Evolutionary conservation across 495 filamentous ascomycete species (phyloP).

Genomic region (Penicillium flavigenum): DNA sequence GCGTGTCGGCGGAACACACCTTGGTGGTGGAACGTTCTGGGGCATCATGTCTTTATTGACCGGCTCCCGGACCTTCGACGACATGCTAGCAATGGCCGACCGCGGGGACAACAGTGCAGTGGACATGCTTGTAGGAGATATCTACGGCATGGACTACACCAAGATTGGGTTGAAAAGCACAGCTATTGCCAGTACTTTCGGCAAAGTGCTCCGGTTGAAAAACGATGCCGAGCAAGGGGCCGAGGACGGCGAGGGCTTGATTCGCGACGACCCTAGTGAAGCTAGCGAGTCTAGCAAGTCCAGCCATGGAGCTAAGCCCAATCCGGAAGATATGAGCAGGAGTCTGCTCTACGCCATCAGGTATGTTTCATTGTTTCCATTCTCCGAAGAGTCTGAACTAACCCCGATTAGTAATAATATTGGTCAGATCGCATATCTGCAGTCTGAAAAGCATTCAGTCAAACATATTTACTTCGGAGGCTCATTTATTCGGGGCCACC

Average conservation of each 20-base stretch:
- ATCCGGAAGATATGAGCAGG: constrained; percentile 63
- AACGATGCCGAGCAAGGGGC: constrained; percentile 68
- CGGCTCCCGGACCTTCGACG: constrained; percentile 86
- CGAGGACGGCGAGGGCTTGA: constrained; percentile 69
- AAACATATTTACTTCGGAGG: constrained; percentile 97
- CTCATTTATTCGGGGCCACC: constrained; percentile 92
- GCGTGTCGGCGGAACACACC: constrained; percentile 89
- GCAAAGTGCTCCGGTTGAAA: constrained; percentile 91
- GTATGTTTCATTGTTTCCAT: constrained; percentile 33
- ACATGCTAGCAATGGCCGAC: constrained; percentile 94
- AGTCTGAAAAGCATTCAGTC: constrained; percentile 86
- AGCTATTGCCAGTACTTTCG: constrained; percentile 93
- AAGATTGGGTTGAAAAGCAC: constrained; percentile 93
- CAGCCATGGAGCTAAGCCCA: constrained; percentile 46
- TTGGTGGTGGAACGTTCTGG: constrained; percentile 96
- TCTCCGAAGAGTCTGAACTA: constrained; percentile 13
- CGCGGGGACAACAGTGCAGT: constrained; percentile 87
- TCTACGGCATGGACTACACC: constrained; percentile 92
- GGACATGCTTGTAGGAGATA: constrained; percentile 97
- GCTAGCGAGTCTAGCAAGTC: constrained; percentile 22
- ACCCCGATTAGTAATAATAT: constrained; percentile 80
- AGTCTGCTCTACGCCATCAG: constrained; percentile 81
- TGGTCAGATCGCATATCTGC: constrained; percentile 93
- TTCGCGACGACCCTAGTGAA: constrained; percentile 48
- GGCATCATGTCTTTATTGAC: constrained; percentile 88